Evolutionary conservation across 2,329 filamentous ascomycete species (phyloP).

Genomic region (Bipolaris oryzae): DNA sequence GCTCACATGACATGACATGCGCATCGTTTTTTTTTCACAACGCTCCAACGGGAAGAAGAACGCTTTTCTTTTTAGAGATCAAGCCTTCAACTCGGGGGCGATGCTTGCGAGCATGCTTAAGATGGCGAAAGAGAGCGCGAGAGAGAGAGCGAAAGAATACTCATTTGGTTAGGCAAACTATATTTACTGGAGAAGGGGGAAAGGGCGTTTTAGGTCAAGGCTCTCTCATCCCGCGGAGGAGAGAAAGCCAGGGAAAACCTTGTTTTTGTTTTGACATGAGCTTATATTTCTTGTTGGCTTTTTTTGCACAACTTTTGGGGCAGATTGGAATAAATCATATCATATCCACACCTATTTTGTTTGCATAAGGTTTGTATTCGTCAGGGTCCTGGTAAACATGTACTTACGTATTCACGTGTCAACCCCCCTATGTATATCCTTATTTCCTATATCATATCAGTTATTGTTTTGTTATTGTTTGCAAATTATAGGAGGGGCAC

Average conservation of each 20-base stretch:
- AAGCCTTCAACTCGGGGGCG: background rate
- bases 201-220: background rate
- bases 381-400: too few relatives aligned
- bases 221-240: background rate
- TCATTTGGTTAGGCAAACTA: background rate
- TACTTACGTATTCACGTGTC: too few relatives aligned
- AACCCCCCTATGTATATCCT: too few relatives aligned
- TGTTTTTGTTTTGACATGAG: background rate
- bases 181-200: background rate
- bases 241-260: background rate
- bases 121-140: background rate
- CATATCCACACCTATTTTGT: too few relatives aligned
- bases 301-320: too few relatives aligned
- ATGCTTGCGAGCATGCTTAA: background rate
- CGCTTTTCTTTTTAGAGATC: background rate
- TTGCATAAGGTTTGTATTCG: too few relatives aligned
- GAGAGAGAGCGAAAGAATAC: too few relatives aligned
- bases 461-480: too few relatives aligned
- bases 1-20: constrained; percentile 3
- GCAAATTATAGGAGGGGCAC: too few relatives aligned
- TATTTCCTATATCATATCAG: too few relatives aligned
- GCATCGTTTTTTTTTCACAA: background rate
- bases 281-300: background rate
- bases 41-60: constrained; percentile 2
- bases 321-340: too few relatives aligned